Percentiles rank a stretch among this genome's conserved stretches.
Conservation (phyloP, 805 yeast species). For the Spathaspora passalidarum region DNA sequence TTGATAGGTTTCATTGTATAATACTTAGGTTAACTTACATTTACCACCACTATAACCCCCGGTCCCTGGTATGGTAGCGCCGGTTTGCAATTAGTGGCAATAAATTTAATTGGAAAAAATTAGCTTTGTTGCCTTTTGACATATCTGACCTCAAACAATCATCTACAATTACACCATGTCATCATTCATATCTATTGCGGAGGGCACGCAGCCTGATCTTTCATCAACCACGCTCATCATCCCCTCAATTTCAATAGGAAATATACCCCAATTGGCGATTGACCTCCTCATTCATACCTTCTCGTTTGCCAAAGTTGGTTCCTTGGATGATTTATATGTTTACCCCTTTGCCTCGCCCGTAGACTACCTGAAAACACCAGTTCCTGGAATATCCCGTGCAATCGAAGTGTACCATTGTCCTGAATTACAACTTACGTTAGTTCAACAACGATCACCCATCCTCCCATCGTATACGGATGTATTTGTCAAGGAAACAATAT, state of each 20-base stretch:
- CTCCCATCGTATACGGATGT: slow-evolving; percentile 56
- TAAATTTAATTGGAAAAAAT: too few species aligned
- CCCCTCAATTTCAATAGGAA: slow-evolving; percentile 85
- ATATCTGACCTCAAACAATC: too few species aligned
- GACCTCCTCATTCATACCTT: slow-evolving; percentile 73
- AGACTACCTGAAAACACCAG: slow-evolving; percentile 36
- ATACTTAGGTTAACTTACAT: too few species aligned
- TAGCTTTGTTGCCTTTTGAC: background rate
- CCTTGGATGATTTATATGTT: slow-evolving; percentile 57
- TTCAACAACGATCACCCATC: slow-evolving; percentile 84
- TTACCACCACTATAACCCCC: too few species aligned
- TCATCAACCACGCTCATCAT: slow-evolving; percentile 45
- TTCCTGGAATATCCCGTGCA: slow-evolving; percentile 50
- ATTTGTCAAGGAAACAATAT: slow-evolving; percentile 50
- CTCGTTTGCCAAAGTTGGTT: slow-evolving; percentile 48
- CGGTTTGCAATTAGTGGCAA: background rate
- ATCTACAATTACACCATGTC: background rate
- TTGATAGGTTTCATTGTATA: too few species aligned
- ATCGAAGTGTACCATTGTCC: slow-evolving; percentile 60
- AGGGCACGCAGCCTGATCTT: background rate
- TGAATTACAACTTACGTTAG: slow-evolving; percentile 43
- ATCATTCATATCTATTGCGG: background rate
- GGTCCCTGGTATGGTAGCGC: too few species aligned
- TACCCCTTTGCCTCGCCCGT: slow-evolving; percentile 85
- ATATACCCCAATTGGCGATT: slow-evolving; percentile 78